Conservation (phyloP, 768 basidiomycete genomes). For the Hypholoma fasciculare region DNA sequence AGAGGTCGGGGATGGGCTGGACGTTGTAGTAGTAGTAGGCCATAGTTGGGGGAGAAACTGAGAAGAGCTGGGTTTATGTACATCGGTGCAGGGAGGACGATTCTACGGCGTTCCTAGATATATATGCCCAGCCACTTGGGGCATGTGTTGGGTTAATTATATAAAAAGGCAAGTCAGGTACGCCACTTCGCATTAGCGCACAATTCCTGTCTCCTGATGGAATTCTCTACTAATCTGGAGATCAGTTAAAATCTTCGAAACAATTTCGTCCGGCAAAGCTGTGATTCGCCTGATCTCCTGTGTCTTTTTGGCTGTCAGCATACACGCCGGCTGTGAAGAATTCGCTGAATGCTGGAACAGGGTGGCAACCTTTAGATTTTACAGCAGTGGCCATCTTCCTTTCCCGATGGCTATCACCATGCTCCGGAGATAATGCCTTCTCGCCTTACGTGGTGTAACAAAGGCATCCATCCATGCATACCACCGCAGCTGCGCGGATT, state of each 20-base stretch:
- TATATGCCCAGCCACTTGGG: slow-evolving; percentile 25
- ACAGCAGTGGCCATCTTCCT: not conserved
- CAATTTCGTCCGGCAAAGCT: not conserved
- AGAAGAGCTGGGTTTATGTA: slow-evolving; percentile 13
- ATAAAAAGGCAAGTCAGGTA: slow-evolving; percentile 33
- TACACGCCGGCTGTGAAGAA: not conserved
- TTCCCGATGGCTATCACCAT: slow-evolving; percentile 6
- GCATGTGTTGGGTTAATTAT: slow-evolving; percentile 32
- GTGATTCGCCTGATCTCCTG: not conserved
- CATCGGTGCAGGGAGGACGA: slow-evolving; percentile 13
- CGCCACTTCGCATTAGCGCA: slow-evolving; percentile 16
- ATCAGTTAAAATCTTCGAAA: not conserved
- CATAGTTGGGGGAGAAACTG: slow-evolving; percentile 14
- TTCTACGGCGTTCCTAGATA: slow-evolving; percentile 26
- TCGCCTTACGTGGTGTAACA: not conserved
- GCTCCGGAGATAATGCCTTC: slow-evolving; percentile 1
- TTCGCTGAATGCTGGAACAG: not conserved
- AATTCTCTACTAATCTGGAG: not conserved
- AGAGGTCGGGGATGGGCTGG: slow-evolving; percentile 25
- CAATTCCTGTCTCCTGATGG: slow-evolving; percentile 1
- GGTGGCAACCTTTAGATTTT: not conserved
- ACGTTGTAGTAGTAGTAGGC: slow-evolving; percentile 11
- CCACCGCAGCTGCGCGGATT: not conserved
- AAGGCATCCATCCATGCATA: too few relatives aligned
- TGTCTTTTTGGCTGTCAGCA: not conserved